phyloP scores from a whole-genome alignment of 306 rosid species.

The Quercus gilva region DNA sequence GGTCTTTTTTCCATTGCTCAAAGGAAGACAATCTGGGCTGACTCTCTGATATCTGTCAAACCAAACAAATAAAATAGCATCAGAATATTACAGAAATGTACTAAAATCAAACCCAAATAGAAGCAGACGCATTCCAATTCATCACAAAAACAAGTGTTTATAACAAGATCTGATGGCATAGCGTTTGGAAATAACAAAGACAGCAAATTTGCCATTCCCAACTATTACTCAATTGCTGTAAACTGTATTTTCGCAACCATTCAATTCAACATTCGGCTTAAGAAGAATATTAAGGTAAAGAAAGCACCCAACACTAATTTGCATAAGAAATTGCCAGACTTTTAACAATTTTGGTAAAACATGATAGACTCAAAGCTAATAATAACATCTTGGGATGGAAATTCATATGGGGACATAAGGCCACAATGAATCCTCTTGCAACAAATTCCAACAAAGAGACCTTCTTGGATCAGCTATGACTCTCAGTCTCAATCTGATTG shows the following conservation, averaged over 20 bases:
- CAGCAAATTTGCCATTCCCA: background rate
- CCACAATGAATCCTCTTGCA: background rate
- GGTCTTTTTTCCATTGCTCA: constrained; percentile 39
- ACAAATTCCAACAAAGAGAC: background rate
- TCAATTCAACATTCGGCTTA: background rate
- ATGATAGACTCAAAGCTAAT: no score
- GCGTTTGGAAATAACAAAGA: background rate
- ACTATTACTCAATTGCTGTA: background rate
- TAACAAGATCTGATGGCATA: background rate
- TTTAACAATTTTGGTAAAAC: background rate
- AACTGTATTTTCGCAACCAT: background rate
- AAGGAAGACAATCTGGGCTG: constrained; percentile 42
- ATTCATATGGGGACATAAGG: background rate
- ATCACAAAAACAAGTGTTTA: no score
- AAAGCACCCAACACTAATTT: background rate
- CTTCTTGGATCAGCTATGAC: background rate
- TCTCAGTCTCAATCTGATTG: constrained; percentile 2
- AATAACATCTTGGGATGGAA: background rate
- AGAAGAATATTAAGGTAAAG: background rate
- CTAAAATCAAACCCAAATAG: no score
- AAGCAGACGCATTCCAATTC: no score
- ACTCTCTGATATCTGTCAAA: constrained; percentile 40
- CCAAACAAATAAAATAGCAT: background rate
- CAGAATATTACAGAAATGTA: no score
- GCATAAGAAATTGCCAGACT: background rate